Base-by-base conservation (phyloP, 2,329 filamentous ascomycete genomes). In the Cytospora piceae region DNA sequence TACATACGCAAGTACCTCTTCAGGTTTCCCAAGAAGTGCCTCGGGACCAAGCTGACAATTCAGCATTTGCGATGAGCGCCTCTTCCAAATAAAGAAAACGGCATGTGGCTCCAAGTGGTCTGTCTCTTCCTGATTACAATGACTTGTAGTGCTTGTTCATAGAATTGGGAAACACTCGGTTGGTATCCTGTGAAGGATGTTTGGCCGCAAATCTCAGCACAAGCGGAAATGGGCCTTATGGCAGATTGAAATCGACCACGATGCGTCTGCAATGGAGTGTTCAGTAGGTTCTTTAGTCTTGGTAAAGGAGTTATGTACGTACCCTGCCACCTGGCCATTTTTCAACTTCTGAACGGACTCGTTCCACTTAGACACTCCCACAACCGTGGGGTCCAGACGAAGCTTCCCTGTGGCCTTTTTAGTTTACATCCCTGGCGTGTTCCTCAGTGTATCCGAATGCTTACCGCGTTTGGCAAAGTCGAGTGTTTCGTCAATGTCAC, bases 391-490 rank as follows among this genome's bases (percentile, higher is more conserved):
- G 20, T 64, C 42, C 4, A 58, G 29, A 24, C 46, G 54, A 17
- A 64, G 61, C 58, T 64, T 64, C 4, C 61, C 55, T 42, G 39
- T n/a, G 4, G 6, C 17, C 8, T 4, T 42, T 2, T 42, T 42
- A 42, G 39, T 12, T 6, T 15, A 42, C 17, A n/a, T 42, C 39
- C 2, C 17, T 42, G 12, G 12, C 12, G 15, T n/a, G 5, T 8
- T 42, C 5, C 4, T 15, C 17, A 42, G 20, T 9, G 15, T 20
- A 22, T n/a, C 4, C 8, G 7, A n/a, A 7, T 34, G 5, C 58
- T 52, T 61, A 68, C 68, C 68, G 42, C 68, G 53, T 31, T 55
- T 62, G 37, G 68, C 68, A 53, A 69, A 69, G 8, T 68, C 60
- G 22, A 69, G 51, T 12, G 68, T 58, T 31, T 63, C 66, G 20